These are phyloP conservation scores for Populus alba DNA, from an alignment of 345 rosid species.

Conservation along the genomic window DNA sequence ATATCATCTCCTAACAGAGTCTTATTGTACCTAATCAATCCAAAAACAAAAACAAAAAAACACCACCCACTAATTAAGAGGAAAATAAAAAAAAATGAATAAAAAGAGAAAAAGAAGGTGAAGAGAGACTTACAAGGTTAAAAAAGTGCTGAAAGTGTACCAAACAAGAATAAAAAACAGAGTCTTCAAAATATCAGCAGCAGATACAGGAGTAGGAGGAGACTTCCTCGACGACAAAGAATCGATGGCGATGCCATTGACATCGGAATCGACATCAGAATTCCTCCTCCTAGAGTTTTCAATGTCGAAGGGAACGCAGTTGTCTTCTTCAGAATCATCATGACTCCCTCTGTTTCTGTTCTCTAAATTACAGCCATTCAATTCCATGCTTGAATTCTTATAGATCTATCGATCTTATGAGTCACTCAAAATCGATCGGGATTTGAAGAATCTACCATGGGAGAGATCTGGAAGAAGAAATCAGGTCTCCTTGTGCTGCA, in stretches of 20 bases:
- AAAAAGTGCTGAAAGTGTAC: slow-evolving; percentile 98
- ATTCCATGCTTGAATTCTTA: too few relatives aligned
- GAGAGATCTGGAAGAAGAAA: too few relatives aligned
- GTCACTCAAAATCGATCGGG: too few relatives aligned
- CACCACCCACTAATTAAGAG: slow-evolving; percentile 6
- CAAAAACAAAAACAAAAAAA: neutral
- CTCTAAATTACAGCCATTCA: too few relatives aligned
- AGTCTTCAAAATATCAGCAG: slow-evolving; percentile 82
- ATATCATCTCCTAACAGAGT: slow-evolving; percentile 90
- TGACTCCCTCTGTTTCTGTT: too few relatives aligned
- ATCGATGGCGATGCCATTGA: slow-evolving; percentile 8
- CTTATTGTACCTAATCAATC: slow-evolving; percentile 69
- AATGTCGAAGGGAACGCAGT: slow-evolving; percentile 51
- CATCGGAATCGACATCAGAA: slow-evolving; percentile 30
- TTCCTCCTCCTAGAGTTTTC: slow-evolving; percentile 45
- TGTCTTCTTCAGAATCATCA: slow-evolving; percentile 18
- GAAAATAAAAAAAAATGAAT: neutral
- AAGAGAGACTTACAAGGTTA: slow-evolving; percentile 81
- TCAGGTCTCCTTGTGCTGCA: too few relatives aligned
- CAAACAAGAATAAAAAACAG: slow-evolving; percentile 92
- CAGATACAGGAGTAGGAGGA: slow-evolving; percentile 43
- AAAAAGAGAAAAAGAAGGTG: neutral
- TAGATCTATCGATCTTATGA: too few relatives aligned
- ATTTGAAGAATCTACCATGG: too few relatives aligned
- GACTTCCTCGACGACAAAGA: slow-evolving; percentile 9